Evolutionary conservation across 2,329 filamentous ascomycete genomes (phyloP).

Genomic region (Penicillium vulpinum): DNA sequence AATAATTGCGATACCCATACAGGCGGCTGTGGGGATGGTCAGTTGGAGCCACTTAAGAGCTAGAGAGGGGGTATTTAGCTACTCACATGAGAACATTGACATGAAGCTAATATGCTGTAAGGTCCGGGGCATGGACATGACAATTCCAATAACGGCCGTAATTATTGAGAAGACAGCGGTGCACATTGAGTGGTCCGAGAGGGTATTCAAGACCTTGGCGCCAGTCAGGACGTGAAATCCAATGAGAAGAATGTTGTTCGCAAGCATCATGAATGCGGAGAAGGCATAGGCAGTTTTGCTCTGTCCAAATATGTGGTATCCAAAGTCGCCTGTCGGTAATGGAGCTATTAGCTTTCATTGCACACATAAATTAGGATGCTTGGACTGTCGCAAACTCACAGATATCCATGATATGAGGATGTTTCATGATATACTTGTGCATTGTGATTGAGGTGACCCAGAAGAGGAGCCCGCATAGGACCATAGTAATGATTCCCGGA

Average conservation of each 20-base stretch:
- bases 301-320: constrained; percentile 50
- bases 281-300: constrained; percentile 48
- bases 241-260: constrained; percentile 54
- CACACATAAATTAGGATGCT: too few species aligned
- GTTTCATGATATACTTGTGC: constrained; percentile 55
- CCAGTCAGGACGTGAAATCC: constrained; percentile 54
- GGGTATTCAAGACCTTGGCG: constrained; percentile 52
- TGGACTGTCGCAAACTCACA: constrained; percentile 32
- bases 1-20: constrained; percentile 52
- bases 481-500: constrained; percentile 38
- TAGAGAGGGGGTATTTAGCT: too few species aligned
- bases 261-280: constrained; percentile 44
- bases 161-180: constrained; percentile 53
- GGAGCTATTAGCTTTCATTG: not conserved
- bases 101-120: constrained; percentile 53
- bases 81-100: constrained; percentile 49
- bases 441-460: constrained; percentile 55
- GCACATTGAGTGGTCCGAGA: constrained; percentile 51
- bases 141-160: constrained; percentile 48
- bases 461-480: constrained; percentile 47
- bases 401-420: constrained; percentile 53
- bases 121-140: constrained; percentile 49
- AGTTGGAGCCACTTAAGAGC: not conserved
- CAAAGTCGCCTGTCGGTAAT: constrained; percentile 43
- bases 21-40: constrained; percentile 34